A percentile compares a stretch with the other conserved stretches of the same genome.
These are phyloP conservation scores for Rhodofomes roseus DNA, from an alignment of 1,284 basidiomycete species.

Conservation along the genomic window DNA sequence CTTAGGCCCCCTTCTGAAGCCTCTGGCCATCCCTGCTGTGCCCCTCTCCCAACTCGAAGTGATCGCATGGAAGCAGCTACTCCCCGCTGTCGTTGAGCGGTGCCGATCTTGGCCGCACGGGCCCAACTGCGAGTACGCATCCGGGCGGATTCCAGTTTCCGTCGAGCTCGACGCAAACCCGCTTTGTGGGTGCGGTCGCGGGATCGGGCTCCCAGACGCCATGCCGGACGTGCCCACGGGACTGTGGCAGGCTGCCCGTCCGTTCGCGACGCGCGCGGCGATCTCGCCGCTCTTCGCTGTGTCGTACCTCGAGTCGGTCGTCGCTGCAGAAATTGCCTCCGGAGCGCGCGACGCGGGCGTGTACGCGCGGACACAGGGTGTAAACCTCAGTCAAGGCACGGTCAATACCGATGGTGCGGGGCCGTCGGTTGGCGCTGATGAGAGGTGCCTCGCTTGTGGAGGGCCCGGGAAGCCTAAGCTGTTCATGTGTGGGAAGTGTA, in stretches of 20 bases:
- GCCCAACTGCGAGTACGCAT: conserved; percentile 40
- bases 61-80: conserved; percentile 41
- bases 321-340: not conserved
- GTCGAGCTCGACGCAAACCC: conserved; percentile 29
- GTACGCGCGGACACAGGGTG: too few species aligned
- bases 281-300: conserved; percentile 46
- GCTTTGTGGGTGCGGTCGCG: conserved; percentile 47
- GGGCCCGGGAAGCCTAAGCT: too few species aligned
- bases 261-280: conserved; percentile 42
- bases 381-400: too few species aligned
- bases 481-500: too few species aligned
- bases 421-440: too few species aligned
- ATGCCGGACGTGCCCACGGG: conserved; percentile 25
- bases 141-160: conserved; percentile 29
- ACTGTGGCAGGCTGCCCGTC: conserved; percentile 32
- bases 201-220: conserved; percentile 28
- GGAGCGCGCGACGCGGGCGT: not conserved
- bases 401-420: too few species aligned
- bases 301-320: conserved; percentile 37
- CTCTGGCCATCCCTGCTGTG: not conserved
- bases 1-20: not conserved
- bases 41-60: conserved; percentile 24
- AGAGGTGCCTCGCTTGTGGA: too few species aligned
- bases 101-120: conserved; percentile 50
- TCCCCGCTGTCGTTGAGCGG: conserved; percentile 46